These are phyloP conservation scores for Cerioporus squamosus DNA, from an alignment of 1,284 basidiomycete species.

Conservation along the genomic window DNA sequence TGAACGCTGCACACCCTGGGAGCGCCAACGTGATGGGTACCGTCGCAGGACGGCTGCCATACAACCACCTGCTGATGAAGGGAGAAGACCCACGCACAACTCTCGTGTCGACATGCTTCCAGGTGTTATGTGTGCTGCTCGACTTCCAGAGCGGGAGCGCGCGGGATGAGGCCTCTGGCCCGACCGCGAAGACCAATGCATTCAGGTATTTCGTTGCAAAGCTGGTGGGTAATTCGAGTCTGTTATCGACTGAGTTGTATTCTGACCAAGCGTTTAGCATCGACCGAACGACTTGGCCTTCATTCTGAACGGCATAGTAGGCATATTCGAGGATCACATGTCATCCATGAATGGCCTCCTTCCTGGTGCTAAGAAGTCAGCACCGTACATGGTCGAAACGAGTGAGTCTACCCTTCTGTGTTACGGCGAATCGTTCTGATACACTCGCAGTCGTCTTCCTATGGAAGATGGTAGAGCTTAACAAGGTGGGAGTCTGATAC, in stretches of 20 bases:
- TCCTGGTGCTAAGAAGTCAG: slow-evolving; percentile 80
- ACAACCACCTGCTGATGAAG: slow-evolving; percentile 90
- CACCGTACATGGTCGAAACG: slow-evolving; percentile 82
- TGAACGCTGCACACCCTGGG: slow-evolving; percentile 63
- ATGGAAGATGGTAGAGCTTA: slow-evolving; percentile 91
- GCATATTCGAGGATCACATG: slow-evolving; percentile 77
- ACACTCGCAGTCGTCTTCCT: slow-evolving; percentile 71
- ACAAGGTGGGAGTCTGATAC: slow-evolving; percentile 66
- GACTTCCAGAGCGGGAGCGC: slow-evolving; percentile 84
- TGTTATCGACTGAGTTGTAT: too few species aligned
- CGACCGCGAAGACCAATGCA: slow-evolving; percentile 78
- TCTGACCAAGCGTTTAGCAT: slow-evolving; percentile 56
- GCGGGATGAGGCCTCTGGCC: slow-evolving; percentile 55
- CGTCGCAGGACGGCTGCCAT: slow-evolving; percentile 75
- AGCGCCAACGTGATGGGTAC: slow-evolving; percentile 58
- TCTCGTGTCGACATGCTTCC: slow-evolving; percentile 74
- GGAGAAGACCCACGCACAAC: slow-evolving; percentile 77
- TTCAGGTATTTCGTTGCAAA: slow-evolving; percentile 92
- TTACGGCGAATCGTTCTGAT: slow-evolving; percentile 5
- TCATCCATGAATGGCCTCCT: slow-evolving; percentile 74
- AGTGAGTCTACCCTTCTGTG: slow-evolving; percentile 49
- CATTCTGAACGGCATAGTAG: slow-evolving; percentile 74
- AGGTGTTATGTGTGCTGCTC: slow-evolving; percentile 75
- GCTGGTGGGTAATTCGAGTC: slow-evolving; percentile 55
- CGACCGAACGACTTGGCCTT: slow-evolving; percentile 87